Conservation (phyloP, 768 basidiomycete genomes). For the Podaxis sp. region DNA sequence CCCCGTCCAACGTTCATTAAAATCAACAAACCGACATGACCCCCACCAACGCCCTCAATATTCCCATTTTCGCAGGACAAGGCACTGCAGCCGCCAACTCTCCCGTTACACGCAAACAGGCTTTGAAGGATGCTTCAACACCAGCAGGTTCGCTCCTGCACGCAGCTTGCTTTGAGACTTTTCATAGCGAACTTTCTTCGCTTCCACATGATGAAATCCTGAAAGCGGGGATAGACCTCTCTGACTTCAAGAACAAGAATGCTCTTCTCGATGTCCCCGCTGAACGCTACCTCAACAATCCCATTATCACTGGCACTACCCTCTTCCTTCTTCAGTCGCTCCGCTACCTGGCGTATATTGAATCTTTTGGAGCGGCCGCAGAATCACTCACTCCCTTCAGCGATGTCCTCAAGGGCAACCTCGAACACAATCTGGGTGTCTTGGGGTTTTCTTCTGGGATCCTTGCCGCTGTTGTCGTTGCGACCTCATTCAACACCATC, state of each 20-base stretch:
- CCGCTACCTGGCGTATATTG: conserved; percentile 46
- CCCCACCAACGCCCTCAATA: conserved; percentile 21
- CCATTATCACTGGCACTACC: conserved; percentile 43
- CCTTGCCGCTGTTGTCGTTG: conserved; percentile 53
- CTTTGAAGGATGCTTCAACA: conserved; percentile 41
- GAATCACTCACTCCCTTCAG: conserved; percentile 24
- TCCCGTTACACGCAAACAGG: conserved; percentile 35
- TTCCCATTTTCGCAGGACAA: conserved; percentile 54
- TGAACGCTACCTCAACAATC: conserved; percentile 38
- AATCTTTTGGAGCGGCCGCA: conserved; percentile 13
- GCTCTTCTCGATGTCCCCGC: conserved; percentile 36
- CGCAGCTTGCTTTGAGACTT: conserved; percentile 45
- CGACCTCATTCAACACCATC: conserved; percentile 38
- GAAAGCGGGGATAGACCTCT: conserved; percentile 32
- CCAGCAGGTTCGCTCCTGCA: conserved; percentile 42
- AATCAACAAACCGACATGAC: conserved; percentile 15
- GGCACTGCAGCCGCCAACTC: conserved; percentile 38
- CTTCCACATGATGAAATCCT: conserved; percentile 35
- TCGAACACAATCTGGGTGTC: conserved; percentile 34
- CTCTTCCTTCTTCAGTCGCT: conserved; percentile 50
- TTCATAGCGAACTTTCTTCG: conserved; percentile 43
- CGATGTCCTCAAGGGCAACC: conserved; percentile 32
- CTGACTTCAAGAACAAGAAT: conserved; percentile 39
- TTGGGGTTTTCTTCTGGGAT: conserved; percentile 61
- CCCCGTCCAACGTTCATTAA: background rate